Base-by-base conservation (phyloP, 805 yeast genomes). In the Candida nanaspora region DNA sequence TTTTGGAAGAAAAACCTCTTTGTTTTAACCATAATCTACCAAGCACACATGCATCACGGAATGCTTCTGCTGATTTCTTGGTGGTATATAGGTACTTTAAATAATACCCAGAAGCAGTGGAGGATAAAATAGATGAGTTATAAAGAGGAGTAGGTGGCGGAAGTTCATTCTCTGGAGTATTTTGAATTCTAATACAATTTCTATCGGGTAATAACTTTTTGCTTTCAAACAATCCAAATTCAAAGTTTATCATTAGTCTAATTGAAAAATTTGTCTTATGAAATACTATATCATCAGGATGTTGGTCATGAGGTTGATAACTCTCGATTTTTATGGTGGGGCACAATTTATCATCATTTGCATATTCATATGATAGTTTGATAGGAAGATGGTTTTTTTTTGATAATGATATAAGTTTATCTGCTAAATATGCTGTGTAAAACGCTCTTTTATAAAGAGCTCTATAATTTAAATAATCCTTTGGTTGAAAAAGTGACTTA, bases 11-110 rank as follows among this genome's bases (percentile, higher is more conserved):
- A 43, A 87, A 77, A 0, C 95, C 95, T 48, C 95, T 74, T 62
- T 93, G 98, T 38, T 77, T 72, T 33, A 93, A 70, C 98, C 98
- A 93, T 41, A 93, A 65, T 46, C 89, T 74, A 3, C 96, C 96
- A 39, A 93, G 69, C 7, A 81, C 75, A 47, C 88, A 79, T 2
- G 98, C 97, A 51, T 89, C 95, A 47, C 77, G 76, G 62, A 87
- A 93, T 13, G 86, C 78, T 40, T 84, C 89, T 3, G 95, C 76
- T 5, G 81, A 65, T 57, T 83, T 84, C 50, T 83, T 80, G 16
- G 84, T 71, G 32, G 85, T 78, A 60, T 87, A 86, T 29, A 93
- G 65, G 53, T 74, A 84, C 57, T 85, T 81, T 54, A 87, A 68
- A 55, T 84, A 82, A 48, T 81, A 74, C 47, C 77, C 82, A 57